phyloP scores from a whole-genome alignment of 2,329 filamentous ascomycete species.

The Hypoxylon sp. region DNA sequence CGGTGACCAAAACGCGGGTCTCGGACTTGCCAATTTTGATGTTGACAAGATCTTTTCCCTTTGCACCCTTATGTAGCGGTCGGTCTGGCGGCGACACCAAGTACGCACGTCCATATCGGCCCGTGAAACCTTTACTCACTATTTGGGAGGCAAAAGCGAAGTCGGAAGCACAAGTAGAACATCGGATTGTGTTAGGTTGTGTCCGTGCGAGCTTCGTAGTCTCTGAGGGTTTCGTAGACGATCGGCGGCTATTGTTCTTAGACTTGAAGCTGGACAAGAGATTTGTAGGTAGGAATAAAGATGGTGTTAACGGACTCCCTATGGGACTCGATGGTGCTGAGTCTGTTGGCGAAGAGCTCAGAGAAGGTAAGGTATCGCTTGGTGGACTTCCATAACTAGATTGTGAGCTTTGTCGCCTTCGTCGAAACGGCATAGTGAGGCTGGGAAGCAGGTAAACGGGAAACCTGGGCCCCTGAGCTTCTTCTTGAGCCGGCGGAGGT shows the following conservation, averaged over 20 bases:
- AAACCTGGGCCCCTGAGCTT: slow-evolving; percentile 58
- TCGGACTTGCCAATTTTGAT: slow-evolving; percentile 69
- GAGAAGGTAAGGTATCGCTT: slow-evolving; percentile 52
- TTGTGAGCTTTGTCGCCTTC: slow-evolving; percentile 56
- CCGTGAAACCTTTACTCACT: slow-evolving; percentile 76
- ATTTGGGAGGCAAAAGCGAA: slow-evolving; percentile 74
- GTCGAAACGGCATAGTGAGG: slow-evolving; percentile 64
- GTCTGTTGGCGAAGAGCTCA: slow-evolving; percentile 56
- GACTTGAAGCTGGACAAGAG: slow-evolving; percentile 41
- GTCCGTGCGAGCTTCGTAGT: slow-evolving; percentile 58
- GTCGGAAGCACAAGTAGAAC: slow-evolving; percentile 71
- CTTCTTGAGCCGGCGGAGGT: slow-evolving; percentile 29
- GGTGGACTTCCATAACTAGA: slow-evolving; percentile 50
- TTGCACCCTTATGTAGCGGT: slow-evolving; percentile 28
- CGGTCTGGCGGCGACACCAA: slow-evolving; percentile 64
- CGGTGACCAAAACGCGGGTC: slow-evolving; percentile 72
- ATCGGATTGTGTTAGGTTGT: slow-evolving; percentile 71
- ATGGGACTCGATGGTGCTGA: slow-evolving; percentile 52
- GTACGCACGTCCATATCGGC: slow-evolving; percentile 74
- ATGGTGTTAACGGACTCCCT: slow-evolving; percentile 48
- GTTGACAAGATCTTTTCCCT: slow-evolving; percentile 62
- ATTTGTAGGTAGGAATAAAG: slow-evolving; percentile 47
- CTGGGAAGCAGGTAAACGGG: slow-evolving; percentile 67
- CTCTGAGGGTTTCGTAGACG: slow-evolving; percentile 33
- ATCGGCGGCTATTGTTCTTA: slow-evolving; percentile 37